Evolutionary conservation across 1,284 basidiomycete genomes (phyloP).

Genomic region (Gomphus bonarii): DNA sequence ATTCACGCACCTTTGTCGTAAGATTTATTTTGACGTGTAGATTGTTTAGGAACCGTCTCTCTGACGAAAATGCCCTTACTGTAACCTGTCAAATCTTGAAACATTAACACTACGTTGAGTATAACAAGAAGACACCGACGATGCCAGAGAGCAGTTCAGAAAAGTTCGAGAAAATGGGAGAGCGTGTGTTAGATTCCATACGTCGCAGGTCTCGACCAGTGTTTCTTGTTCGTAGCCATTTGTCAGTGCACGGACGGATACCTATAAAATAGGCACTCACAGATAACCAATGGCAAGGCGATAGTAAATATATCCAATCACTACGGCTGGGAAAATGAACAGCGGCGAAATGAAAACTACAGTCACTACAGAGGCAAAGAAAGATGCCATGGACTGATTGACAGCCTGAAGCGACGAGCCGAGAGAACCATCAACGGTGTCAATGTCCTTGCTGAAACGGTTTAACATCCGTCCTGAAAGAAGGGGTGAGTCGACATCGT

Average conservation of each 20-base stretch:
- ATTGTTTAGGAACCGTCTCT: constrained; percentile 14
- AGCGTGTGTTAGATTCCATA: constrained; percentile 66
- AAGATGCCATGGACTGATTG: constrained; percentile 61
- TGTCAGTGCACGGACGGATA: neutral
- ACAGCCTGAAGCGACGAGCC: constrained; percentile 62
- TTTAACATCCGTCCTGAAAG: constrained; percentile 46
- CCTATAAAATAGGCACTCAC: neutral
- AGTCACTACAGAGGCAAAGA: constrained; percentile 58
- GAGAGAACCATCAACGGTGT: constrained; percentile 68
- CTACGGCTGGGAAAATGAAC: constrained; percentile 59
- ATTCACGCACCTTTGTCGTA: constrained; percentile 43
- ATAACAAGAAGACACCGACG: neutral
- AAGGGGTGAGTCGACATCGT: neutral
- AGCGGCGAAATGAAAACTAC: constrained; percentile 58
- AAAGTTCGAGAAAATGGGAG: constrained; percentile 71
- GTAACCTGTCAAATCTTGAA: constrained; percentile 1
- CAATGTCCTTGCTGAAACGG: constrained; percentile 67
- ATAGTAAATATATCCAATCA: constrained; percentile 24
- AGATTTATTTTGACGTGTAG: constrained; percentile 40
- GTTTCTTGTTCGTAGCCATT: constrained; percentile 22
- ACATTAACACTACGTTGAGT: neutral
- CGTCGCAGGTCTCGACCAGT: constrained; percentile 70
- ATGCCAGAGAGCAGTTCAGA: constrained; percentile 48
- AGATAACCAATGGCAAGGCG: constrained; percentile 28
- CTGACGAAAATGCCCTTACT: constrained; percentile 14